These are phyloP conservation scores for Floccularia luteovirens DNA, from an alignment of 768 basidiomycete genomes.

Conservation along the genomic window DNA sequence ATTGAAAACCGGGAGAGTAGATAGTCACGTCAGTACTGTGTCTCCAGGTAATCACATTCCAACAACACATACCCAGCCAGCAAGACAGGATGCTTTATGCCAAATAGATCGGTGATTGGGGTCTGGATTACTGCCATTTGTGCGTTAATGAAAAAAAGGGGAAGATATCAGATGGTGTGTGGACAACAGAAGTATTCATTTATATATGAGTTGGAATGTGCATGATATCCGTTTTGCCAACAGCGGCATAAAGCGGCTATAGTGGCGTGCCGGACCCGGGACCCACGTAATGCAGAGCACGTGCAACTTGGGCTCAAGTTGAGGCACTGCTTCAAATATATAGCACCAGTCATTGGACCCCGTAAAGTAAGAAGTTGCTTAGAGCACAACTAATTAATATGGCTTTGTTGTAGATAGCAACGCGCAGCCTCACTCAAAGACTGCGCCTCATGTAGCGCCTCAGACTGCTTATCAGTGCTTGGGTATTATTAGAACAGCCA, in stretches of 20 bases:
- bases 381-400: no score
- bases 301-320: no score
- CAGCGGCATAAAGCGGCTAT: constrained; percentile 2
- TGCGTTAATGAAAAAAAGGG: constrained; percentile 4
- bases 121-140: constrained; percentile 64
- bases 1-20: neutral
- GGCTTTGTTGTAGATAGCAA: no score
- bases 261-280: constrained; percentile 4
- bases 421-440: no score
- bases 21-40: neutral
- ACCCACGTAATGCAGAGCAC: no score
- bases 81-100: constrained; percentile 82
- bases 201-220: neutral
- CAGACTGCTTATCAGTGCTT: no score
- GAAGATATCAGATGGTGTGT: constrained; percentile 5
- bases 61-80: constrained; percentile 54
- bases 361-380: no score
- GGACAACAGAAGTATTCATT: neutral
- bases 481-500: no score
- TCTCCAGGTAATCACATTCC: neutral
- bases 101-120: constrained; percentile 84
- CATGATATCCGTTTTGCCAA: constrained; percentile 2
- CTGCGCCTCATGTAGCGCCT: no score
- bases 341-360: no score
- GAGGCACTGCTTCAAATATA: no score